phyloP scores from a whole-genome alignment of 1,284 basidiomycete genomes.

The Cryptococcus jaspeensis region DNA sequence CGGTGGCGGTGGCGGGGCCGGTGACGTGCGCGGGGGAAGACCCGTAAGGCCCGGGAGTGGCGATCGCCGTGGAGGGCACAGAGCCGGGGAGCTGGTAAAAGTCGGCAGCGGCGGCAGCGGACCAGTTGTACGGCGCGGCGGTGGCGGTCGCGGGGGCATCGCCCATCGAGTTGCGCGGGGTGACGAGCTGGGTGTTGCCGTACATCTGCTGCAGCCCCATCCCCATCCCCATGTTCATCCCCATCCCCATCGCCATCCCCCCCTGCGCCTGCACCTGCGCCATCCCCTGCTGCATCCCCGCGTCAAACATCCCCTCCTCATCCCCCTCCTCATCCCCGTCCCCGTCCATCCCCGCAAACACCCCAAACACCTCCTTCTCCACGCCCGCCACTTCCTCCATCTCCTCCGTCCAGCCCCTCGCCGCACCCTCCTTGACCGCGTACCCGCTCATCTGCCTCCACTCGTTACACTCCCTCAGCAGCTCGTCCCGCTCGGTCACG shows the following conservation, averaged over 20 bases:
- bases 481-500: slow-evolving; percentile 72
- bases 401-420: slow-evolving; percentile 50
- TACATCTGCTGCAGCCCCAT: neutral
- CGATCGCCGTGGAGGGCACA: neutral
- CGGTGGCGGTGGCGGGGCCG: slow-evolving; percentile 14
- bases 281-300: no score
- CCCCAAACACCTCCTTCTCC: slow-evolving; percentile 51
- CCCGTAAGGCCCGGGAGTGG: neutral
- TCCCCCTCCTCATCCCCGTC: slow-evolving; percentile 40
- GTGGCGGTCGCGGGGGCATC: neutral
- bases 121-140: no score
- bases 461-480: slow-evolving; percentile 79
- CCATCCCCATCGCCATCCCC: neutral
- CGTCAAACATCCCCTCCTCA: slow-evolving; percentile 1
- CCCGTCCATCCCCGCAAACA: slow-evolving; percentile 41
- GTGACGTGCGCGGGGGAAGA: neutral
- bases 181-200: neutral
- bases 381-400: slow-evolving; percentile 46
- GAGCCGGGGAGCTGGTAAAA: neutral
- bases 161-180: neutral
- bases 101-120: neutral
- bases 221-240: neutral
- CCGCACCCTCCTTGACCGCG: slow-evolving; percentile 57
- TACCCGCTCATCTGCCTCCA: slow-evolving; percentile 69
- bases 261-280: no score